These are phyloP conservation scores for Whalleya microplaca DNA, from an alignment of 2,329 filamentous ascomycete species.

Conservation along the genomic window DNA sequence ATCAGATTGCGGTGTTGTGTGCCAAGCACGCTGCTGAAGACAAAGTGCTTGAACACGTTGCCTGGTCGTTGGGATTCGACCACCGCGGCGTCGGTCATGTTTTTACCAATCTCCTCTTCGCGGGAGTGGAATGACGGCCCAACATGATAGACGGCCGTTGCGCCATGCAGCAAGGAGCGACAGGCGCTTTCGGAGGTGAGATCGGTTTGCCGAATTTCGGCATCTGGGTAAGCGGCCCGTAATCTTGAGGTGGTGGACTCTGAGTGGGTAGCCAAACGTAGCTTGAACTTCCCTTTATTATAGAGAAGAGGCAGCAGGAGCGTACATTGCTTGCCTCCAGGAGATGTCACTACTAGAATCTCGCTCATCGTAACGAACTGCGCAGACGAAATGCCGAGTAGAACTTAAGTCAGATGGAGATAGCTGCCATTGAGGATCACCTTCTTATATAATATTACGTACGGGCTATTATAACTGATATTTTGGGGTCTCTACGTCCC, in stretches of 20 bases:
- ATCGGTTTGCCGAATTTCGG: conserved; percentile 29
- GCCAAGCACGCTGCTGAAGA: conserved; percentile 39
- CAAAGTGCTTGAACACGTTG: conserved; percentile 38
- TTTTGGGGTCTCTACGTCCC: too few relatives aligned
- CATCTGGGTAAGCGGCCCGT: conserved; percentile 34
- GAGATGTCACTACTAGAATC: conserved; percentile 42
- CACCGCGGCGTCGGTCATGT: conserved; percentile 42
- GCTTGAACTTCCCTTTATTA: conserved; percentile 32
- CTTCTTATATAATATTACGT: too few relatives aligned
- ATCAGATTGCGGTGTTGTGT: conserved; percentile 39
- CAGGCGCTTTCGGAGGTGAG: neutral
- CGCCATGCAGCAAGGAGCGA: conserved; percentile 22
- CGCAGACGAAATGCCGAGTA: too few relatives aligned
- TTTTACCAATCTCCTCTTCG: conserved; percentile 38
- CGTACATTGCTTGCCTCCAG: conserved; percentile 42
- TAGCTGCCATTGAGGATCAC: too few relatives aligned
- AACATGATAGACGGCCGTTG: conserved; percentile 38
- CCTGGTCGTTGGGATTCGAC: conserved; percentile 21
- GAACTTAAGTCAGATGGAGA: too few relatives aligned
- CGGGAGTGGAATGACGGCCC: conserved; percentile 40
- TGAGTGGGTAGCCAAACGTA: conserved; percentile 40
- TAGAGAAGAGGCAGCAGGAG: conserved; percentile 40
- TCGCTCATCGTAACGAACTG: conserved; percentile 28
- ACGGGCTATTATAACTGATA: too few relatives aligned
- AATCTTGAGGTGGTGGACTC: conserved; percentile 33